Evolutionary conservation across 1,284 basidiomycete genomes (phyloP).

Genomic region (Neonothopanus nambi): DNA sequence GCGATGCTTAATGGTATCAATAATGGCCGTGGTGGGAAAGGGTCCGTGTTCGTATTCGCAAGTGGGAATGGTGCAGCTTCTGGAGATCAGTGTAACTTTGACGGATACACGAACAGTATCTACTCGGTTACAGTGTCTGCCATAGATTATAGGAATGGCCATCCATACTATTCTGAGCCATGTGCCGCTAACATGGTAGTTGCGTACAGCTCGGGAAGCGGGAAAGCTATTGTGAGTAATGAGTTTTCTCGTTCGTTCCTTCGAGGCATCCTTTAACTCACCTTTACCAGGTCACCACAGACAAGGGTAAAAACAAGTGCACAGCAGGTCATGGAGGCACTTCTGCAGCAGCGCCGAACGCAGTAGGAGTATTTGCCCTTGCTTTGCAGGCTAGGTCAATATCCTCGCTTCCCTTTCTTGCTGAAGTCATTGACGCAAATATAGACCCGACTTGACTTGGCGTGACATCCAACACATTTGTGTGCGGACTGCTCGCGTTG

Average conservation of each 20-base stretch:
- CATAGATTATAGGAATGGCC: constrained; percentile 87
- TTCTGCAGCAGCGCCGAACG: constrained; percentile 96
- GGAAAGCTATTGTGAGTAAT: constrained; percentile 82
- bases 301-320: constrained; percentile 86
- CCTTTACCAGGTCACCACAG: constrained; percentile 82
- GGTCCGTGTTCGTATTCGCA: constrained; percentile 96
- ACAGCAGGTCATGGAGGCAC: constrained; percentile 90
- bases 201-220: constrained; percentile 94
- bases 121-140: constrained; percentile 96
- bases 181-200: constrained; percentile 97
- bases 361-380: constrained; percentile 87
- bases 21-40: constrained; percentile 88
- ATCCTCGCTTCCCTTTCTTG: constrained; percentile 26
- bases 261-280: background rate
- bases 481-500: constrained; percentile 74
- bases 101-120: constrained; percentile 98
- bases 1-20: constrained; percentile 94
- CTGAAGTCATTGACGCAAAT: constrained; percentile 7
- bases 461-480: constrained; percentile 94
- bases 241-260: background rate
- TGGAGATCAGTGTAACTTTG: constrained; percentile 99
- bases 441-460: constrained; percentile 92
- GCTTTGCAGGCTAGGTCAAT: constrained; percentile 78
- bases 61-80: constrained; percentile 93
- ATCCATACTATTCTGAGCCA: constrained; percentile 96